Base-by-base conservation (phyloP, 163 green algal species). In the Picocystis sp. region DNA sequence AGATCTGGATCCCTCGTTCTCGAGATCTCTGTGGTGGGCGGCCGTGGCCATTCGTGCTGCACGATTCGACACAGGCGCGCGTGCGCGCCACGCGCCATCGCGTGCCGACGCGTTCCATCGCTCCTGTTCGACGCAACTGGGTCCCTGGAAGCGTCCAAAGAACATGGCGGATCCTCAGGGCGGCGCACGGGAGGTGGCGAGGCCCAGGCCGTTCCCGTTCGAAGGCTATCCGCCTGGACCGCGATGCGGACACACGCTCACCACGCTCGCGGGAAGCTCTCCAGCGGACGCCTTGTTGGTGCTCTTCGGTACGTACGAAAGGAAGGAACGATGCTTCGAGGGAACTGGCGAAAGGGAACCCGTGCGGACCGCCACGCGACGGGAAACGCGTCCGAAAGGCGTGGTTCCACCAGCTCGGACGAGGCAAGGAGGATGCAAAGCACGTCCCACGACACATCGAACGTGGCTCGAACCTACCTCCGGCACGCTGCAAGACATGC, bases 241-340 rank as follows among this genome's bases (percentile, higher is more conserved):
- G 17, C 60, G 81, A 38, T 91, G 81, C 47, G 78, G 88, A 1
- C 88, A 97, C 66, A 96, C 87, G 3, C 71, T 97, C 15, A 96
- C 88, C 12, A 74, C 83, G 5, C 81, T 95, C 24, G 60, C 76
- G 11, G 81, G 77, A 53, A 76, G 75, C 0, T 75, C 89, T 55
- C 53, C 83, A 0, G 70, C 66, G 1, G 74, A 71, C 2, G 79
- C 83, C 2, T 79, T 78, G 48, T 70, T 93, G 2, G 70, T 93
- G 1, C 49, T 93, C 19, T 93, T 92, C 61, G 83, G 82, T 92
- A 55, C 53, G 72, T 22, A 35, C 24, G 12, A 23, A 34, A 33
- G 48, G 25, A 21, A 2, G 13, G 15, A 48, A 9, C 29, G 11
- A 33, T 57, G 24, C 13, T 22, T 33, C 15, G 24, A 24, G 6